A percentile compares a stretch with the other conserved stretches of the same genome.
Conservation (phyloP, 2,329 filamentous ascomycete genomes). For the Cladosporium sp. region DNA sequence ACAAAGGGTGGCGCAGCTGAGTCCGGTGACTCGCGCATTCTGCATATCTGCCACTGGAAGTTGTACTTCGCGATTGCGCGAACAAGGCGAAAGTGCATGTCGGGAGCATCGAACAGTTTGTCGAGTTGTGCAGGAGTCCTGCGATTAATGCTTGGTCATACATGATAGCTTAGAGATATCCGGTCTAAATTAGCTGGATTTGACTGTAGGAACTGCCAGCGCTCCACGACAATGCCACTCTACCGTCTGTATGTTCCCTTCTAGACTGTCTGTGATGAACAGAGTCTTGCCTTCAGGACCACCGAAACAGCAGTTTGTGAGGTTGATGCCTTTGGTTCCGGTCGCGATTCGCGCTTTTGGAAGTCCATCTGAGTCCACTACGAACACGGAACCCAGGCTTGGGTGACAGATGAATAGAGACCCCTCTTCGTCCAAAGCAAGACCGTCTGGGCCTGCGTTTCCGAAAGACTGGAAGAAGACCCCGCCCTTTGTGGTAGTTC, state of each 20-base stretch:
- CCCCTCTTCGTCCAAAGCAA: constrained; percentile 44
- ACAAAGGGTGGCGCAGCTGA: too few species aligned
- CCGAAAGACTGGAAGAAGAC: constrained; percentile 48
- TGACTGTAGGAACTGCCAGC: background rate
- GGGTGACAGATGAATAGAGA: constrained; percentile 35
- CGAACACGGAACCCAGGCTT: constrained; percentile 5
- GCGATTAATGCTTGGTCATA: background rate
- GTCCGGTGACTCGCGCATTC: too few species aligned
- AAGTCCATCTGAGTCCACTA: constrained; percentile 10
- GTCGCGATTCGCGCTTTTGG: background rate
- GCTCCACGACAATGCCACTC: constrained; percentile 16
- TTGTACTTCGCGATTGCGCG: too few species aligned
- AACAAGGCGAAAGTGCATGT: too few species aligned
- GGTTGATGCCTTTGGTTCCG: constrained; percentile 10
- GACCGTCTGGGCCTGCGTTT: constrained; percentile 44
- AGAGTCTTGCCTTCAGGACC: constrained; percentile 14
- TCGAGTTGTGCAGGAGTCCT: background rate
- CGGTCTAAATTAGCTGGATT: background rate
- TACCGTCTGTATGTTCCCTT: constrained; percentile 6
- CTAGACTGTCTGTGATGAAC: constrained; percentile 15
- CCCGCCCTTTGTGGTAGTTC: constrained; percentile 43
- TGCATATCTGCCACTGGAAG: too few species aligned
- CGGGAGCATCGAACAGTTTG: background rate
- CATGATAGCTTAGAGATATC: background rate
- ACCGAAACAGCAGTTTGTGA: constrained; percentile 16